phyloP scores from a whole-genome alignment of 164 flowering plant genomes.

The Nymphaea colorata region DNA sequence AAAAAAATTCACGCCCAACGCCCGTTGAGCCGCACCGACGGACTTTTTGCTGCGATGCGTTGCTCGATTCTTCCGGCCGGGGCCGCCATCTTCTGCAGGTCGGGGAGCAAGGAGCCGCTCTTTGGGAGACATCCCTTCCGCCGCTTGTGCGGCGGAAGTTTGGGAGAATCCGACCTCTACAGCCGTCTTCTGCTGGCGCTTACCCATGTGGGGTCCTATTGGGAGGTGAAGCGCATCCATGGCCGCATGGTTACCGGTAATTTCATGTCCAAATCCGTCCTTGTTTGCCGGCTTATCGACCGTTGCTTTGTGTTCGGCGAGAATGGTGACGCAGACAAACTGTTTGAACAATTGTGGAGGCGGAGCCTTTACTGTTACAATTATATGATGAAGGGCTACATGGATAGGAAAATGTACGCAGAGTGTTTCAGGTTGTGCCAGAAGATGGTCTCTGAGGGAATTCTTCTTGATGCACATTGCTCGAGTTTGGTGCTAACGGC shows the following conservation, averaged over 20 bases:
- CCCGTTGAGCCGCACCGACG: not conserved
- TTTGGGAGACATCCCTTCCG: not conserved
- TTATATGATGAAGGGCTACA: conserved; percentile 8
- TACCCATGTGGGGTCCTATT: not conserved
- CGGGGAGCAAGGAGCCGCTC: not conserved
- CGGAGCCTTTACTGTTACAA: conserved; percentile 7
- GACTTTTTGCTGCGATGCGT: not conserved
- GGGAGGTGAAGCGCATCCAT: conserved; percentile 6
- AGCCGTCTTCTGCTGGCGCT: conserved; percentile 1
- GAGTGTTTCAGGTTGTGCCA: not conserved
- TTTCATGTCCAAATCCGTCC: conserved; percentile 6
- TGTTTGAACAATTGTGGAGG: conserved; percentile 8
- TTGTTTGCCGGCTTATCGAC: conserved; percentile 4
- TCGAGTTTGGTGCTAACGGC: conserved; percentile 5
- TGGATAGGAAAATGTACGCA: not conserved
- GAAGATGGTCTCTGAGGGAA: not conserved
- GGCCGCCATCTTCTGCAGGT: not conserved
- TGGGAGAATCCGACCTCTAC: not conserved
- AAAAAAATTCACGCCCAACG: not conserved
- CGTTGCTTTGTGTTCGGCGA: not conserved
- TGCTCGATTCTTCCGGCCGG: not conserved
- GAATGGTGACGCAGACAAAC: conserved; percentile 1
- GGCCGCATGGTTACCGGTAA: not conserved
- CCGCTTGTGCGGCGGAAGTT: not conserved
- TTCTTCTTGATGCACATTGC: conserved; percentile 1